phyloP scores from a whole-genome alignment of 257 asterid genomes.

The Solanum chilense region DNA sequence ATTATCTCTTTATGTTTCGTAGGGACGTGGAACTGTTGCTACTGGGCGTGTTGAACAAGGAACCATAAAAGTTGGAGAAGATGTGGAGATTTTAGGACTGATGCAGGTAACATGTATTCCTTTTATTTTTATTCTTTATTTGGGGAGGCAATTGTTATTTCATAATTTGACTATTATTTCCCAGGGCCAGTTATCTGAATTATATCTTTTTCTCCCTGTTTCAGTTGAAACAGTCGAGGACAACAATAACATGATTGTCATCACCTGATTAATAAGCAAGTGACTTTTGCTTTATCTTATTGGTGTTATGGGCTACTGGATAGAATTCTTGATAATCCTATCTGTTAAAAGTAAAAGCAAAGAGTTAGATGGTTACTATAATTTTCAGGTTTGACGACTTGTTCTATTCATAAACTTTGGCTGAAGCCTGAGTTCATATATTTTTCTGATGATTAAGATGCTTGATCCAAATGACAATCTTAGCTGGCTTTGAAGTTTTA shows the following conservation, averaged over 20 bases:
- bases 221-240: background rate
- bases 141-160: background rate
- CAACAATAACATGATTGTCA: background rate
- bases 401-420: background rate
- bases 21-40: constrained; percentile 99
- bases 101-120: constrained; percentile 38
- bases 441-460: background rate
- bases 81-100: constrained; percentile 86
- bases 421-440: background rate
- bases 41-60: constrained; percentile 99
- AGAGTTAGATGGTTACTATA: background rate
- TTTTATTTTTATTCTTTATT: background rate
- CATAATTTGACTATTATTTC: background rate
- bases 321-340: background rate
- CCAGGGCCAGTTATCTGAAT: background rate
- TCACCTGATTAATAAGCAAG: background rate
- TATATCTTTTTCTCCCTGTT: background rate
- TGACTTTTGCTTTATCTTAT: background rate
- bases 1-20: background rate
- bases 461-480: background rate
- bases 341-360: background rate
- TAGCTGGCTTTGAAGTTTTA: background rate
- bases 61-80: constrained; percentile 84
- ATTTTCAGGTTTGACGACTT: background rate
- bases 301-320: background rate